A percentile compares a stretch with the other conserved stretches of the same genome.
These are phyloP conservation scores for Xylariaceae sp. DNA, from an alignment of 2,329 filamentous ascomycete species.

Conservation along the genomic window DNA sequence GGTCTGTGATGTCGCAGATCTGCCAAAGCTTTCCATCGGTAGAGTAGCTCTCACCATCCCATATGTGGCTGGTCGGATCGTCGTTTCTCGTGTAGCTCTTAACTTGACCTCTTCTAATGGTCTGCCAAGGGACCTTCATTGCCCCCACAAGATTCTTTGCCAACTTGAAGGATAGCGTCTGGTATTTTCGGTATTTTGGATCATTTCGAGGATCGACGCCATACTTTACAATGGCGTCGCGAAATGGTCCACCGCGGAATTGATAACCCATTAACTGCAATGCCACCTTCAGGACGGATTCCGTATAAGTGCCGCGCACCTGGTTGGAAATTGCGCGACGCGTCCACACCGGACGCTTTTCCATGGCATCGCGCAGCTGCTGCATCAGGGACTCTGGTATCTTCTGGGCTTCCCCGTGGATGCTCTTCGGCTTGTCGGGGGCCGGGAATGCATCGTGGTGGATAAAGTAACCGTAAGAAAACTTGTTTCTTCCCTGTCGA, in stretches of 20 bases:
- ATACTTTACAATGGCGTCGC: conserved; percentile 78
- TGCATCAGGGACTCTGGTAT: conserved; percentile 60
- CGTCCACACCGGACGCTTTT: conserved; percentile 78
- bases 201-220: conserved; percentile 80
- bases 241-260: conserved; percentile 88
- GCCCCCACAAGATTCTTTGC: conserved; percentile 45
- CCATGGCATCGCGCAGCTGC: conserved; percentile 60
- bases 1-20: conserved; percentile 85
- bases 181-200: conserved; percentile 73
- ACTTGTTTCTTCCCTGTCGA: conserved; percentile 50
- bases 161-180: conserved; percentile 83
- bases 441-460: conserved; percentile 58
- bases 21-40: conserved; percentile 90
- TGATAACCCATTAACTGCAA: conserved; percentile 85
- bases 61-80: conserved; percentile 60
- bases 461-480: conserved; percentile 54
- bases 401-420: conserved; percentile 48
- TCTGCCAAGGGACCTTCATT: conserved; percentile 47
- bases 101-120: conserved; percentile 40
- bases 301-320: conserved; percentile 49
- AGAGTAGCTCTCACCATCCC: conserved; percentile 70
- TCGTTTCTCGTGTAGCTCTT: conserved; percentile 36
- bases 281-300: conserved; percentile 63
- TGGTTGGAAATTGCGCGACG: conserved; percentile 74
- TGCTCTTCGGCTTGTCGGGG: conserved; percentile 55